These are phyloP conservation scores for Rhododendron mucronatum DNA, from an alignment of 148 eudicot genomes.

Conservation along the genomic window DNA sequence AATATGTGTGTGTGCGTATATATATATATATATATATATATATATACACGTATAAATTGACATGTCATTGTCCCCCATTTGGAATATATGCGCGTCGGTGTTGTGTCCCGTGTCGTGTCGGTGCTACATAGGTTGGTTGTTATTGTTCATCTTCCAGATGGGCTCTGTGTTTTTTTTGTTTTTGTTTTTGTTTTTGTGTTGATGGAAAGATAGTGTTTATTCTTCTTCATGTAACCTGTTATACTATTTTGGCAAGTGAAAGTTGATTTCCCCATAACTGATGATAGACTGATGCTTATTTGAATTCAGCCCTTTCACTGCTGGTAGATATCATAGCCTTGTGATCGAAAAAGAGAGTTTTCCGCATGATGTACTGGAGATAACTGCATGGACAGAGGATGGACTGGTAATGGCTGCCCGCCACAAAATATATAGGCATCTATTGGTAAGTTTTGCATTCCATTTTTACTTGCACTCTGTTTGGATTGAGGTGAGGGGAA, in stretches of 20 bases:
- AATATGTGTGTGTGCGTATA: too few relatives aligned
- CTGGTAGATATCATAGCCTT: constrained; percentile 98
- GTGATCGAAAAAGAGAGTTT: constrained; percentile 83
- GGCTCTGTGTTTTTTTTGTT: not conserved
- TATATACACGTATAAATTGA: too few relatives aligned
- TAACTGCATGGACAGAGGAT: constrained; percentile 98
- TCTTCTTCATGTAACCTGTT: not conserved
- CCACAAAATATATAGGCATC: constrained; percentile 65
- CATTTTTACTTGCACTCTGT: constrained; percentile 3
- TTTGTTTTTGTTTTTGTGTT: not conserved
- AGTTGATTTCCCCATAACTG: not conserved
- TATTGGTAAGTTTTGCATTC: constrained; percentile 49
- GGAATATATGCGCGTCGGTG: too few relatives aligned
- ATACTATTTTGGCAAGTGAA: not conserved
- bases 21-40: too few relatives aligned
- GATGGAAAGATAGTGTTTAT: not conserved
- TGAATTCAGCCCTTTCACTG: constrained; percentile 77
- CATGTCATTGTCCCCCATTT: too few relatives aligned
- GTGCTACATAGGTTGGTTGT: not conserved
- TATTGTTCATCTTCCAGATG: not conserved
- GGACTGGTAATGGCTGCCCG: constrained; percentile 97
- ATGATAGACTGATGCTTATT: not conserved
- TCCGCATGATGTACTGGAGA: constrained; percentile 79
- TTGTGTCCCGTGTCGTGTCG: not conserved
- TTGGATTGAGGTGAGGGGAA: not conserved